Percentiles rank a stretch among this genome's conserved stretches.
These are phyloP conservation scores for Tetrapisispora pingtungensis DNA, from an alignment of 805 yeast species.

Conservation along the genomic window DNA sequence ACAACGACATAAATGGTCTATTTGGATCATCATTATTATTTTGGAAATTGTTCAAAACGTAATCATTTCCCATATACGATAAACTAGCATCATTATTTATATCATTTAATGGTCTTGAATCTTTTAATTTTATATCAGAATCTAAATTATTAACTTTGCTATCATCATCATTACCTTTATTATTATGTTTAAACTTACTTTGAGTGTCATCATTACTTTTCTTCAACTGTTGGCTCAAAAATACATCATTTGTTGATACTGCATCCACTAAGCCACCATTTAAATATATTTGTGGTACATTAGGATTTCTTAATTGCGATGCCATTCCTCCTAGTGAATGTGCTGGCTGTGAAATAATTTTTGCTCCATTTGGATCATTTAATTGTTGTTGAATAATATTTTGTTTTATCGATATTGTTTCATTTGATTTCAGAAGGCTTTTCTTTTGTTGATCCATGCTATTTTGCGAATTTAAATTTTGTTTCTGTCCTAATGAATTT, in stretches of 20 bases:
- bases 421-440: background rate
- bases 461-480: background rate
- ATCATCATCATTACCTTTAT: no score
- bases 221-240: conserved; percentile 34
- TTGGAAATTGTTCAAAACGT: background rate
- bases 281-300: conserved; percentile 27
- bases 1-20: background rate
- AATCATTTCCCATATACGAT: background rate
- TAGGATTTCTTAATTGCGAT: background rate
- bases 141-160: no score
- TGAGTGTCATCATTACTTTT: background rate
- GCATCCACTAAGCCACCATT: conserved; percentile 57
- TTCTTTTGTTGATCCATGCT: background rate
- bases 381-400: conserved; percentile 1
- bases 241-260: conserved; percentile 91
- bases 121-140: background rate
- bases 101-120: background rate
- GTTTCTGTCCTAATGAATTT: background rate
- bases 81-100: background rate
- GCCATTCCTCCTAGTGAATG: background rate
- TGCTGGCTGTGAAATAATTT: background rate
- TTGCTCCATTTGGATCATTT: background rate
- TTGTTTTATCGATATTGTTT: background rate
- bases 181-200: no score
- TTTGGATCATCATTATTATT: background rate